Evolutionary conservation across 805 yeast species (phyloP).

Genomic region (Pichia nakasei): DNA sequence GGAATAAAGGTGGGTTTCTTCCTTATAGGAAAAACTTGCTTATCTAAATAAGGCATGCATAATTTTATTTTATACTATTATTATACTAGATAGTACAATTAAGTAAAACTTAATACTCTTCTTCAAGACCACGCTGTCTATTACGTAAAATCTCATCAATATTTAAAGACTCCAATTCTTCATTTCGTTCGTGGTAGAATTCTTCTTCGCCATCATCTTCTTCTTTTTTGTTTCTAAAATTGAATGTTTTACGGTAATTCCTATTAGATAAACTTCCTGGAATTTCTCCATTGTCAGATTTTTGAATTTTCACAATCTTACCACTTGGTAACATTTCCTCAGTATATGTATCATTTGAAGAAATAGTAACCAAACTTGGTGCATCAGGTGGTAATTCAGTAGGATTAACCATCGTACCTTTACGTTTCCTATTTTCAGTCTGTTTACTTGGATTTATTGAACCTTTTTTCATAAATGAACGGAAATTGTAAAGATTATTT

Average conservation of each 20-base stretch:
- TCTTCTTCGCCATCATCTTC: slow-evolving; percentile 25
- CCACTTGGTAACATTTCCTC: slow-evolving; percentile 72
- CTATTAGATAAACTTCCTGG: slow-evolving; percentile 20
- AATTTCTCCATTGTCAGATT: neutral
- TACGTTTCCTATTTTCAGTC: slow-evolving; percentile 37
- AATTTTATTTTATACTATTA: too few species aligned
- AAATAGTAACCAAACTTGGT: slow-evolving; percentile 27
- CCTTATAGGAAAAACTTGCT: too few species aligned
- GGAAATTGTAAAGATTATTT: slow-evolving; percentile 17
- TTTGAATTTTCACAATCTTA: slow-evolving; percentile 34
- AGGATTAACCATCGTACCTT: slow-evolving; percentile 37
- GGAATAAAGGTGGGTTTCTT: too few species aligned
- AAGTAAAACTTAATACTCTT: neutral
- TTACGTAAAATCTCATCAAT: slow-evolving; percentile 36
- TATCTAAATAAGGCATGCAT: too few species aligned
- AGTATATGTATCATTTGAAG: slow-evolving; percentile 31
- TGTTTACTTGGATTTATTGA: slow-evolving; percentile 23
- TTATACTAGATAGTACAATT: too few species aligned
- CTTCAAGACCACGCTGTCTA: slow-evolving; percentile 28
- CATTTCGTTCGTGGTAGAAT: slow-evolving; percentile 17
- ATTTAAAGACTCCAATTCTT: slow-evolving; percentile 23
- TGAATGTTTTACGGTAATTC: slow-evolving; percentile 17
- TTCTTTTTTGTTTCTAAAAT: slow-evolving; percentile 17
- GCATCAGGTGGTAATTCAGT: slow-evolving; percentile 46
- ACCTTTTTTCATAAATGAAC: slow-evolving; percentile 28